Evolutionary conservation across 2,329 filamentous ascomycete genomes (phyloP), one percentile per base, ranked within the genome.

Genomic region (Colletotrichum cordylinicola): DNA sequence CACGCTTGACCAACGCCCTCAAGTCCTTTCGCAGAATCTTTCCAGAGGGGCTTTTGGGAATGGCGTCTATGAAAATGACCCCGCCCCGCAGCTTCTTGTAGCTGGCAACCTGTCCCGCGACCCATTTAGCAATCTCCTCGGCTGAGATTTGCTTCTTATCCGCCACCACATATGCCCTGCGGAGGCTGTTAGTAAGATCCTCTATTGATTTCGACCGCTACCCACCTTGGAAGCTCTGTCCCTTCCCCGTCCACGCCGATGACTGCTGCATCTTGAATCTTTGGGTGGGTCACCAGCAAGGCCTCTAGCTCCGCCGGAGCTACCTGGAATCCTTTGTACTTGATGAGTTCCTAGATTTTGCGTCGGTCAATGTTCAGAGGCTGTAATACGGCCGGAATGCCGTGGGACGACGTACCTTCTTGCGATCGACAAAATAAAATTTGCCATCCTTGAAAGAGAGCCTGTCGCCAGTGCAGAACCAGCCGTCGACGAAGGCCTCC

Each of bases 381-480:
- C 24, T 27, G 6, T 27, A 27, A 27, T 27, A 60, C 6, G 6
- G 27, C 24, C 24, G 18, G 48, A 4, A 18, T 21, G 2, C 2
- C 21, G 39, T 0, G 0, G 10, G 16, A n/a, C 0, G 18, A 21
- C 16, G 0, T 64, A 83, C 91, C 87, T 95, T 96, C 74, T 95
- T 92, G 15, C 95, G 91, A 81, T 97, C 95, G 1, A 95, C 95
- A 78, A 98, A 95, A 85, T 91, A 95, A 79, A 96, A 93, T 67
- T 92, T 91, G 18, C 94, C 88, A 55, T 89, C 85, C 78, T 96
- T 92, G 82, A 94, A 91, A 75, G 93, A 91, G 0, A 94, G 93
- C 6, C 96, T 90, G 80, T 98, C 95, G 0, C 95, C 95, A 0
- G 95, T 96, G 80, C 93, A 93, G 87, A 96, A 96, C 88, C 93